Evolutionary conservation across 2,329 filamentous ascomycete genomes (phyloP).

Genomic region (Aureobasidium sp.): DNA sequence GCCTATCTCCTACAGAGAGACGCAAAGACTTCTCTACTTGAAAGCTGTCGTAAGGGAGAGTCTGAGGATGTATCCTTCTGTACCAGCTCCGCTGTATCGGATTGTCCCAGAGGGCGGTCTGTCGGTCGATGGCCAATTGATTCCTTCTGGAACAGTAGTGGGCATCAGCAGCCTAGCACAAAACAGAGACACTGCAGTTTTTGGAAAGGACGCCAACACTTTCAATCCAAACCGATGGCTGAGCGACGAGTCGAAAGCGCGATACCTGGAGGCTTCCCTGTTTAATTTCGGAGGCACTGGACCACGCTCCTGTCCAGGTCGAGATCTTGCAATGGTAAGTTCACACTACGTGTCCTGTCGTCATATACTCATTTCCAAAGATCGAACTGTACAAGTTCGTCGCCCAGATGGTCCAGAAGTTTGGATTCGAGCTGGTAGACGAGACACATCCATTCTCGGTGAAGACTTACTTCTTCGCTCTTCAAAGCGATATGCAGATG

Average conservation of each 20-base stretch:
- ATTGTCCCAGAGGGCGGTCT: slow-evolving; percentile 25
- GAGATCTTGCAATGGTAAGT: slow-evolving; percentile 16
- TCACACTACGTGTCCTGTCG: background rate
- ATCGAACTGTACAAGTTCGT: slow-evolving; percentile 17
- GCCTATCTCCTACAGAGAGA: slow-evolving; percentile 22
- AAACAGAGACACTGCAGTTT: slow-evolving; percentile 58
- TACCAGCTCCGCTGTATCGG: background rate
- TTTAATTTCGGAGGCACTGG: slow-evolving; percentile 19
- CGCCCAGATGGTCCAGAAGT: slow-evolving; percentile 16
- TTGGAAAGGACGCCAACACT: slow-evolving; percentile 54
- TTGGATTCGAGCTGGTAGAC: slow-evolving; percentile 17
- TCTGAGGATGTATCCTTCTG: background rate
- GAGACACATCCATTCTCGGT: slow-evolving; percentile 11
- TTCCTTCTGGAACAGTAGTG: slow-evolving; percentile 17
- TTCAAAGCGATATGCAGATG: slow-evolving; percentile 14
- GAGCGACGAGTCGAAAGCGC: slow-evolving; percentile 29
- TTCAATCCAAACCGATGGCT: slow-evolving; percentile 63
- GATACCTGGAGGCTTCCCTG: slow-evolving; percentile 16
- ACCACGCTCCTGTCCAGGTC: slow-evolving; percentile 17
- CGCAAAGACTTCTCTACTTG: slow-evolving; percentile 1
- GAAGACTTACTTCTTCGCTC: slow-evolving; percentile 15
- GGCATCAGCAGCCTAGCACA: slow-evolving; percentile 42
- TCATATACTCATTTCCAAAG: background rate
- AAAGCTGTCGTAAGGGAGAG: slow-evolving; percentile 1
- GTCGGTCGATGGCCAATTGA: slow-evolving; percentile 11